These are phyloP conservation scores for Chaetomiaceae sp. DNA, from an alignment of 2,329 filamentous ascomycete species.

Conservation along the genomic window DNA sequence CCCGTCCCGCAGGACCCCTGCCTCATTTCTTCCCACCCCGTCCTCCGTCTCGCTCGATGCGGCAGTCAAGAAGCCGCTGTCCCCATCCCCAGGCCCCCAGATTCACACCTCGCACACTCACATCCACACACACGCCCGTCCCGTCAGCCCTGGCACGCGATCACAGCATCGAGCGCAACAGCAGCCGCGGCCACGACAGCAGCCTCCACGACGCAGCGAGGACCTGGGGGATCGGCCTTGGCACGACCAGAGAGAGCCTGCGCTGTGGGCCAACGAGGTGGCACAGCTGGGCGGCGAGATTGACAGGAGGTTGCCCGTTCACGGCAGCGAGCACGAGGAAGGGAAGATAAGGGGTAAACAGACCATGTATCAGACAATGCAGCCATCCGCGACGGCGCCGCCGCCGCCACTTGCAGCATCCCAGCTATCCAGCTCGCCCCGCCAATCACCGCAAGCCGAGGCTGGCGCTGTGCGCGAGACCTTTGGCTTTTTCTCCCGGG, in stretches of 20 bases:
- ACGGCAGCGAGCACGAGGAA: conserved; percentile 46
- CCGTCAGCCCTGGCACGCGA: neutral
- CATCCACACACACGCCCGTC: neutral
- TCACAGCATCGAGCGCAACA: neutral
- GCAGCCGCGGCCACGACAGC: conserved; percentile 7
- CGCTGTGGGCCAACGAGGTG: conserved; percentile 33
- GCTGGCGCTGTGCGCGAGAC: conserved; percentile 43
- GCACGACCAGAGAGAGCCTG: conserved; percentile 25
- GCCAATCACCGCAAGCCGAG: conserved; percentile 24
- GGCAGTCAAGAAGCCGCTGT: neutral
- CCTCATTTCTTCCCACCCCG: conserved; percentile 2
- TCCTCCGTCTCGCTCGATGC: neutral
- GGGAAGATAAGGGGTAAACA: conserved; percentile 31
- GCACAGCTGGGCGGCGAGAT: conserved; percentile 43
- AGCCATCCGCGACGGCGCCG: conserved; percentile 29
- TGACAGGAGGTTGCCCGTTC: conserved; percentile 39
- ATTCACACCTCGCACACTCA: no score
- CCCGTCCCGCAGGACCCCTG: conserved; percentile 12
- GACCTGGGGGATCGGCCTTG: neutral
- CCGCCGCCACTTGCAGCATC: no score
- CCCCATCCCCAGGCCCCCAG: no score
- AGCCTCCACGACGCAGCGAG: conserved; percentile 5
- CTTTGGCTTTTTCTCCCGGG: conserved; percentile 40
- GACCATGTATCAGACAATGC: conserved; percentile 35
- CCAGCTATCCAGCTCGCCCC: conserved; percentile 7